Evolutionary conservation across 2,329 filamentous ascomycete genomes (phyloP).

Genomic region (Bertia moriformis): DNA sequence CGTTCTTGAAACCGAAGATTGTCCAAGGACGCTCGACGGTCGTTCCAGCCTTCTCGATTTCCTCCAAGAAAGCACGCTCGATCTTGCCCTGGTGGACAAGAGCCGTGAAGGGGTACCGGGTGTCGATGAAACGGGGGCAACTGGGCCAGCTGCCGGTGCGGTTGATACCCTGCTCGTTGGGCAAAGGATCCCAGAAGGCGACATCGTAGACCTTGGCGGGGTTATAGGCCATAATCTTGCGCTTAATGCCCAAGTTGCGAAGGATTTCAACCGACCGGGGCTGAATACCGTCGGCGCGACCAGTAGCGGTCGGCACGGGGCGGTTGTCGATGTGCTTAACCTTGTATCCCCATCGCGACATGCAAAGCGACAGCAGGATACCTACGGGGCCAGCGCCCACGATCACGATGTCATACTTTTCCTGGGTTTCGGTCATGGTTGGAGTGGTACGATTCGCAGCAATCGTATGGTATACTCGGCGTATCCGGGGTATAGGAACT

Average conservation of each 20-base stretch:
- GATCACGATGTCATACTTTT: slow-evolving; percentile 37
- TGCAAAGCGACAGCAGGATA: slow-evolving; percentile 71
- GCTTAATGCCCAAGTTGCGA: slow-evolving; percentile 79
- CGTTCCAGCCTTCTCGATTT: slow-evolving; percentile 46
- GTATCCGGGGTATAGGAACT: too few species aligned
- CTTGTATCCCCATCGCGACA: slow-evolving; percentile 85
- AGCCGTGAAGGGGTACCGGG: slow-evolving; percentile 57
- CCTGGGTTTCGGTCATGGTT: not conserved
- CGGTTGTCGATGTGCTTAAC: slow-evolving; percentile 38
- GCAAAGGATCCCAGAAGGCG: slow-evolving; percentile 56
- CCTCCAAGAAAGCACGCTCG: slow-evolving; percentile 54
- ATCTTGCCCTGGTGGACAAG: slow-evolving; percentile 60
- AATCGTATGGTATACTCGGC: not conserved
- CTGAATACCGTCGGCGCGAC: slow-evolving; percentile 51
- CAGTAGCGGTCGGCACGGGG: slow-evolving; percentile 38
- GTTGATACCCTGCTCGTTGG: slow-evolving; percentile 39
- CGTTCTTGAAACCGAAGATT: slow-evolving; percentile 43
- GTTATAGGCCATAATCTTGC: slow-evolving; percentile 72
- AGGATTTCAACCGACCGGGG: slow-evolving; percentile 69
- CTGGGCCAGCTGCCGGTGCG: slow-evolving; percentile 68
- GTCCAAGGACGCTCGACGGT: slow-evolving; percentile 51
- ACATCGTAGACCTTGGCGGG: slow-evolving; percentile 75
- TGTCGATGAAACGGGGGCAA: slow-evolving; percentile 71
- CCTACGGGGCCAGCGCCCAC: slow-evolving; percentile 81
- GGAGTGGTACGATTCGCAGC: not conserved